phyloP scores from a whole-genome alignment of 441 rosid species.

The Bocquillonia castaneifolia region DNA sequence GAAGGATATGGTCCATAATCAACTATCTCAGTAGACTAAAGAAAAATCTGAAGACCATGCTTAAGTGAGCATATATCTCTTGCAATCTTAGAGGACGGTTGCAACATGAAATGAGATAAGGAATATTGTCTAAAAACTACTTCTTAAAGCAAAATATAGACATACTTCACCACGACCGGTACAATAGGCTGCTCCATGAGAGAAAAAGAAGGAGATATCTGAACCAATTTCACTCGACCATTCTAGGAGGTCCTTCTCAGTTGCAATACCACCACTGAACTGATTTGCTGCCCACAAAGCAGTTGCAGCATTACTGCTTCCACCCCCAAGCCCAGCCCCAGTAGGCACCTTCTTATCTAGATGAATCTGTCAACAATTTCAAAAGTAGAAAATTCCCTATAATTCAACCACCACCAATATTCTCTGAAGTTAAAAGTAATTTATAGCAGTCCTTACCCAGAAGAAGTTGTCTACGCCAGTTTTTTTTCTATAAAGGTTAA shows the following conservation, averaged over 20 bases:
- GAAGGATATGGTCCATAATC: not conserved
- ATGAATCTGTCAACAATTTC: slow-evolving; percentile 57
- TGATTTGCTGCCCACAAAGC: slow-evolving; percentile 99
- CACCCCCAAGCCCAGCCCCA: slow-evolving; percentile 97
- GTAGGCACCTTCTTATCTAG: slow-evolving; percentile 85
- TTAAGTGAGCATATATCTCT: not conserved
- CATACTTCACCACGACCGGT: slow-evolving; percentile 98
- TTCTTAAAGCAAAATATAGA: slow-evolving; percentile 14
- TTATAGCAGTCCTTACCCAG: slow-evolving; percentile 49
- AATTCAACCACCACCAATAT: not conserved
- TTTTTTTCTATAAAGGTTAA: slow-evolving; percentile 78
- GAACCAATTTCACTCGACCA: slow-evolving; percentile 98
- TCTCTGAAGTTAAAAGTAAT: not conserved
- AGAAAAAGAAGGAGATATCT: slow-evolving; percentile 92
- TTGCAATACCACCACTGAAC: slow-evolving; percentile 62
- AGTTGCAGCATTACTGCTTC: slow-evolving; percentile 96
- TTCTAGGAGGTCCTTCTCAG: slow-evolving; percentile 85
- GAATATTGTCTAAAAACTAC: slow-evolving; percentile 8
- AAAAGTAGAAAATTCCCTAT: not conserved
- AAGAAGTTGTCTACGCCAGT: slow-evolving; percentile 71
- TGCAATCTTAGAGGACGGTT: slow-evolving; percentile 11
- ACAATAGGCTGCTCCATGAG: slow-evolving; percentile 91
- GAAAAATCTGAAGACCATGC: not conserved
- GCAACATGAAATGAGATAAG: not conserved
- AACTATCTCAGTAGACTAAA: not conserved